These are phyloP conservation scores for Luzula sylvatica DNA, from an alignment of 176 grass and related monocot genomes.

Conservation along the genomic window DNA sequence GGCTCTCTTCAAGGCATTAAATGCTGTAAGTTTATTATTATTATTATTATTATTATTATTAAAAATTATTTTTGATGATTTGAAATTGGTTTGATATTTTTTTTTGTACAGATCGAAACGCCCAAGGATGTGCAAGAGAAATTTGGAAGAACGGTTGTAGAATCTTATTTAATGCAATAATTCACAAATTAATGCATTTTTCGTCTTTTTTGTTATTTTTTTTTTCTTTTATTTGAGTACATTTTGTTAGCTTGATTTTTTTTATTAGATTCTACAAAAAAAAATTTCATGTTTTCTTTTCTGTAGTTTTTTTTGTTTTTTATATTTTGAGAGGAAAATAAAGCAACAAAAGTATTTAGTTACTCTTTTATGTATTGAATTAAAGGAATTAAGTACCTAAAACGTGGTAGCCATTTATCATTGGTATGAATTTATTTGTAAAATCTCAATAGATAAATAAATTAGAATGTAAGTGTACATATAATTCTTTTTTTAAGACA, in stretches of 20 bases:
- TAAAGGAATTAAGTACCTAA: no score
- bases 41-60: no score
- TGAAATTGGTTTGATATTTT: not conserved
- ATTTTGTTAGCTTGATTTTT: not conserved
- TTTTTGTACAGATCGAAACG: slow-evolving; percentile 61
- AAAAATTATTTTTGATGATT: no score
- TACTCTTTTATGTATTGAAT: no score
- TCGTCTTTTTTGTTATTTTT: not conserved
- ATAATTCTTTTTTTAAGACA: not conserved
- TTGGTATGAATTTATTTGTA: no score
- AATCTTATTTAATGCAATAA: slow-evolving; percentile 62
- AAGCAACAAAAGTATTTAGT: no score
- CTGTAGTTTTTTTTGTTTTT: not conserved
- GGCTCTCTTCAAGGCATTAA: slow-evolving; percentile 89
- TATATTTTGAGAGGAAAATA: not conserved
- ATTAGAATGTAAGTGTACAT: no score
- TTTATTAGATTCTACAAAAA: not conserved
- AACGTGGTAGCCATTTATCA: no score
- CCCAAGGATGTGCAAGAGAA: slow-evolving; percentile 93
- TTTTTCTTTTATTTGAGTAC: not conserved
- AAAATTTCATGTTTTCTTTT: not conserved
- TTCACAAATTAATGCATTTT: not conserved
- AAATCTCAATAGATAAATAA: no score
- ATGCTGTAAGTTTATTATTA: slow-evolving; percentile 47
- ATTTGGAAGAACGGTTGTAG: slow-evolving; percentile 88